phyloP scores from a whole-genome alignment of 108 stramenopile genomes.

The Pseudonitzschia delicatissima region DNA sequence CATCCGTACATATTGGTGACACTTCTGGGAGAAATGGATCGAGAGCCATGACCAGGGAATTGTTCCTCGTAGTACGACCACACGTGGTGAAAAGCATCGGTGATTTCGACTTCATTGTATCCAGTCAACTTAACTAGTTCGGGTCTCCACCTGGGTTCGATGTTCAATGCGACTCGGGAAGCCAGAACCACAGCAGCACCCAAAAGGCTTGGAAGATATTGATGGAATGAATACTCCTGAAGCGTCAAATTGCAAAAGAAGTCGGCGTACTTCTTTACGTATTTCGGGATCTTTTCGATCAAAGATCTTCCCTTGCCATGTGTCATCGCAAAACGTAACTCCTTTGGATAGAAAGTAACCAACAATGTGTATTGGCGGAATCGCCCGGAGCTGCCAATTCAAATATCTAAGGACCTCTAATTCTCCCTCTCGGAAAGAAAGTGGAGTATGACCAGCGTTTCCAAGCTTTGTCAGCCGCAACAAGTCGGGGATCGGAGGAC shows the following conservation, averaged over 20 bases:
- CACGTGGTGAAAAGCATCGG: conserved; percentile 73
- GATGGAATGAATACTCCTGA: conserved; percentile 90
- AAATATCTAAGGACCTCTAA: conserved; percentile 72
- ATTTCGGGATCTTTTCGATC: conserved; percentile 89
- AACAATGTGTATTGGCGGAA: conserved; percentile 77
- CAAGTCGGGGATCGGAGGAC: conserved; percentile 83
- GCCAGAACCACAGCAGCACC: conserved; percentile 84
- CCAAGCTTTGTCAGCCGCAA: conserved; percentile 76
- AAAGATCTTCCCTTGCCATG: conserved; percentile 79
- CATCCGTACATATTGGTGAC: conserved; percentile 42
- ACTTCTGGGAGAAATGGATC: conserved; percentile 81
- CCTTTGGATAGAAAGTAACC: conserved; percentile 84
- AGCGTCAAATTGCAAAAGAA: conserved; percentile 93
- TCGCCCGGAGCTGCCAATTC: conserved; percentile 78
- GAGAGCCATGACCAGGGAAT: conserved; percentile 82
- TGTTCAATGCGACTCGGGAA: conserved; percentile 75
- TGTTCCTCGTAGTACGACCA: conserved; percentile 89
- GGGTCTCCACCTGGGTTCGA: conserved; percentile 79
- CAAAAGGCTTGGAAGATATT: conserved; percentile 78
- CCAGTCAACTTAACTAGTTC: conserved; percentile 75
- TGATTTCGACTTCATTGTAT: conserved; percentile 69
- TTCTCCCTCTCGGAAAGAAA: conserved; percentile 87
- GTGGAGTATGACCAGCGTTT: conserved; percentile 64
- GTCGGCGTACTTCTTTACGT: conserved; percentile 91
- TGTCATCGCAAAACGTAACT: conserved; percentile 69